Evolutionary conservation across 2,329 filamentous ascomycete genomes (phyloP).

Genomic region (Botrytis squamosa): DNA sequence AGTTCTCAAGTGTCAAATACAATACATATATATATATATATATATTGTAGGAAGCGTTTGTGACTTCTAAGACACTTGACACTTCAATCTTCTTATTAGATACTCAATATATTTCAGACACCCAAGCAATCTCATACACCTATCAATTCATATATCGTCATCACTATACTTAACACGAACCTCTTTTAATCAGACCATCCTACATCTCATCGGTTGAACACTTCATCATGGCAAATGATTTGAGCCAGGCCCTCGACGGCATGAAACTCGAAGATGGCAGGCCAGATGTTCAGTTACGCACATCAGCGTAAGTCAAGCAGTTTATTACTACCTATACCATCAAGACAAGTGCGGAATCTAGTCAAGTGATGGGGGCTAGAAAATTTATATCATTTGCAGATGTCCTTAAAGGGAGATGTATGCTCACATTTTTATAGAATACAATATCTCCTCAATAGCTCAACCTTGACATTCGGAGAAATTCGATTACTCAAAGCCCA

Average conservation of each 20-base stretch:
- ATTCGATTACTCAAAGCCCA: conserved; percentile 5
- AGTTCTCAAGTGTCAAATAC: neutral
- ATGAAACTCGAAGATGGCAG: conserved; percentile 14
- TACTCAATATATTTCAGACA: neutral
- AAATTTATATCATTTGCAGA: neutral
- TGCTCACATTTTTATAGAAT: neutral
- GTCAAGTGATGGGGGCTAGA: neutral
- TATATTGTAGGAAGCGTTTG: neutral
- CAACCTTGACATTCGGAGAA: conserved; percentile 12
- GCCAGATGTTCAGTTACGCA: conserved; percentile 11
- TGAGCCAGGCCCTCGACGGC: neutral
- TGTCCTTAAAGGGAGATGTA: neutral
- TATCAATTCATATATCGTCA: neutral
- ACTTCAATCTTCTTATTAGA: neutral
- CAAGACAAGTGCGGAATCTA: neutral
- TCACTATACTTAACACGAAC: neutral
- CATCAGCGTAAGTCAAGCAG: conserved; percentile 8
- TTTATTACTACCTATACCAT: neutral
- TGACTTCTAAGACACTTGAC: neutral
- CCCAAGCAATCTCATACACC: neutral
- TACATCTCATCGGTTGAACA: neutral
- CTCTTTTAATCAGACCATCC: neutral
- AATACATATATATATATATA: rapidly evolving
- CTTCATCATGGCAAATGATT: conserved; percentile 8
- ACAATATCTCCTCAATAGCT: neutral